Evolutionary conservation across 352 stramenopile species (phyloP).

Genomic region (Pythium aristosporum): DNA sequence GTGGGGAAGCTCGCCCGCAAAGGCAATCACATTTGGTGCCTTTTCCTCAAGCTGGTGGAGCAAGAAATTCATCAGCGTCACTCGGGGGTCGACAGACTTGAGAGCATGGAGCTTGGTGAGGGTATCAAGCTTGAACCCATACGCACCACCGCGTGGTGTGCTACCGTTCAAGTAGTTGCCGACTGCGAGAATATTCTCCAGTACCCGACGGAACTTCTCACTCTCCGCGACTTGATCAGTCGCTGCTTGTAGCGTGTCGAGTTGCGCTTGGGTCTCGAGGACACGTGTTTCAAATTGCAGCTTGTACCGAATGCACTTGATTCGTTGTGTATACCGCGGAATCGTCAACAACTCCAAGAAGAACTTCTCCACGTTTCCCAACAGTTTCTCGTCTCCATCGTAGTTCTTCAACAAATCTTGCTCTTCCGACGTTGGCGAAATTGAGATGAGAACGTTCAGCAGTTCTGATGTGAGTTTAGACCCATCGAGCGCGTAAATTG

Average conservation of each 20-base stretch:
- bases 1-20: slow-evolving; percentile 76
- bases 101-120: slow-evolving; percentile 88
- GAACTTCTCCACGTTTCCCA: slow-evolving; percentile 88
- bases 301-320: slow-evolving; percentile 88
- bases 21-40: slow-evolving; percentile 69
- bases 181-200: slow-evolving; percentile 87
- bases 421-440: slow-evolving; percentile 87
- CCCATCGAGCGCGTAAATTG: slow-evolving; percentile 82
- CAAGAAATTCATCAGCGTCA: slow-evolving; percentile 85
- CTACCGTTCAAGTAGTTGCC: slow-evolving; percentile 93
- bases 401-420: slow-evolving; percentile 92
- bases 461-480: slow-evolving; percentile 75
- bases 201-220: slow-evolving; percentile 72
- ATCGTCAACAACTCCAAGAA: slow-evolving; percentile 87
- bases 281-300: slow-evolving; percentile 86
- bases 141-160: slow-evolving; percentile 83
- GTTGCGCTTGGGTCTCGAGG: slow-evolving; percentile 75
- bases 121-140: slow-evolving; percentile 91
- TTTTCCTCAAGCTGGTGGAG: slow-evolving; percentile 79
- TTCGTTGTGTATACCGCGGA: slow-evolving; percentile 82
- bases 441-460: slow-evolving; percentile 85
- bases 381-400: slow-evolving; percentile 79
- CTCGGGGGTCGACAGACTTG: slow-evolving; percentile 75
- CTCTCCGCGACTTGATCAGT: slow-evolving; percentile 82
- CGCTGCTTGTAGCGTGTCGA: slow-evolving; percentile 79